Percentiles rank a stretch among this genome's conserved stretches.
Evolutionary conservation across 2,329 filamentous ascomycete genomes (phyloP).

Genomic region (Monosporascus sp.): DNA sequence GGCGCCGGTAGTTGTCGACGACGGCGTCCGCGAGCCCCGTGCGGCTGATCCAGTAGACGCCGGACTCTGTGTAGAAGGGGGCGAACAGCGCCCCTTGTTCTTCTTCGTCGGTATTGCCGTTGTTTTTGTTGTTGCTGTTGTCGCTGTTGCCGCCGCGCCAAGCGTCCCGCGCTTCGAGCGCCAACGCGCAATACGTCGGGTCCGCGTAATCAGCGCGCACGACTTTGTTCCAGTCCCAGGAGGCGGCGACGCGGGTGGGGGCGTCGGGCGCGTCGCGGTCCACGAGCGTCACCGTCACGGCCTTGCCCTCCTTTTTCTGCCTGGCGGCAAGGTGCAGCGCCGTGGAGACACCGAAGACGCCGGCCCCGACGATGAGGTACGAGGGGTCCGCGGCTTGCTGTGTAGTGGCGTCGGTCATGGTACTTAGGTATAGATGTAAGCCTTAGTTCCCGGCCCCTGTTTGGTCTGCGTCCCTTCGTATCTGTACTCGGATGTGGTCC

Average conservation of each 20-base stretch:
- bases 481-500: too few relatives aligned
- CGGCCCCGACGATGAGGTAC: slow-evolving; percentile 58
- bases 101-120: neutral
- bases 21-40: slow-evolving; percentile 28
- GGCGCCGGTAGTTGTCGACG: slow-evolving; percentile 23
- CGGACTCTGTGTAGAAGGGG: slow-evolving; percentile 44
- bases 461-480: too few relatives aligned
- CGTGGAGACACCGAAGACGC: slow-evolving; percentile 61
- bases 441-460: too few relatives aligned
- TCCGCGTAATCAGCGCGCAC: slow-evolving; percentile 65
- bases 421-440: slow-evolving; percentile 1
- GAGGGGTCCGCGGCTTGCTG: slow-evolving; percentile 17
- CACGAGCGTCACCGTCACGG: slow-evolving; percentile 44
- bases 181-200: slow-evolving; percentile 57
- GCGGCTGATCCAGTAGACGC: slow-evolving; percentile 38
- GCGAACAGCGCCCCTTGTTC: slow-evolving; percentile 32
- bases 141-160: slow-evolving; percentile 33
- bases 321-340: slow-evolving; percentile 55
- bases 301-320: too few relatives aligned
- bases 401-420: neutral
- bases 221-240: slow-evolving; percentile 70
- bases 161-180: slow-evolving; percentile 58
- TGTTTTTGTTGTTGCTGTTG: neutral
- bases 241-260: slow-evolving; percentile 48
- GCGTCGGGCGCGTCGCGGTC: slow-evolving; percentile 51